Evolutionary conservation across 139 green algal species (phyloP), one percentile per base, ranked within the genome.

Genomic region (Parachlorella kessleri): DNA sequence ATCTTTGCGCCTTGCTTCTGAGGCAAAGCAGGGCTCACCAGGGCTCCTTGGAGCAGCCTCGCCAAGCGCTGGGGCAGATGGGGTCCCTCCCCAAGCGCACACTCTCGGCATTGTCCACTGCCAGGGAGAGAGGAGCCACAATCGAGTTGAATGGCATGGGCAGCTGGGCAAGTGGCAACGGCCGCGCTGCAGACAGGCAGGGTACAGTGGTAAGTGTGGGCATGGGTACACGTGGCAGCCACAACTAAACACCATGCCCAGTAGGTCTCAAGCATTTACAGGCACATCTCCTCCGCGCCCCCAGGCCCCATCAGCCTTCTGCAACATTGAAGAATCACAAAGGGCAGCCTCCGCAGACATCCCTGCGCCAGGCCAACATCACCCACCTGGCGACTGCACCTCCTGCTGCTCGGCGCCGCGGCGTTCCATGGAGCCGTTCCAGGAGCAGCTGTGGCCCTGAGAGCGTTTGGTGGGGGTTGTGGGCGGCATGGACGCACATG

Each of bases 101-200:
- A 30, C 75, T 48, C 38, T 76, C 39, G 10, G 74, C 72, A 35
- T 86, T 86, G 24, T 72, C 28, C 18, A 86, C 55, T 23, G 81
- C 75, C 28, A 59, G 23, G 6, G 59, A 32, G 54, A 86, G 70
- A 14, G 69, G 75, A 30, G 53, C 64, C 48, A 55, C 32, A 40
- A n/a, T n/a, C n/a, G n/a, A n/a, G n/a, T n/a, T n/a, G n/a, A n/a
- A n/a, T n/a, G n/a, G n/a, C n/a, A n/a, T n/a, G n/a, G n/a, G n/a
- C n/a, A n/a, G n/a, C n/a, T n/a, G n/a, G n/a, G 41, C 6, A 6
- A 32, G 2, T 30, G 21, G 39, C 65, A 73, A 33, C 28, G 71
- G 74, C 53, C 53, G 74, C 74, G 9, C 24, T 75, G 63, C 14
- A 35, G 63, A 10, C 28, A 35, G 63, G 28, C 9, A 21, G 28